Base-by-base conservation (phyloP, 495 filamentous ascomycete species). In the Podospora fimiseda region DNA sequence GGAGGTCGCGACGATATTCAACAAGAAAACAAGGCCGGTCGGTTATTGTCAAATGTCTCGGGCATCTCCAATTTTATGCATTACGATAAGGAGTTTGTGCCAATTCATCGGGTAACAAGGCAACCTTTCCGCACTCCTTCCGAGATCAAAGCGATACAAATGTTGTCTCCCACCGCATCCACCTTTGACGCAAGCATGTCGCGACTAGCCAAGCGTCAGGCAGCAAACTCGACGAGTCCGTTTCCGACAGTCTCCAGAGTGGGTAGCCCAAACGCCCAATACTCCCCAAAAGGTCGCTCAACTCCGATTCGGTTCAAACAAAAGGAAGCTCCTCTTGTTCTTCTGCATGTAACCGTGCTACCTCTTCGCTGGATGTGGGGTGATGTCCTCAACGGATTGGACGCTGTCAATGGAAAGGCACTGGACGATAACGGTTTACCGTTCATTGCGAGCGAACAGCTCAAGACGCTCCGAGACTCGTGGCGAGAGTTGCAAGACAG, bases 301-400 rank as follows among this genome's bases (percentile, higher is more conserved):
- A 81, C 74, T 19, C 78, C 73, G 11, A 66, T 68, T 15, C 66
- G 70, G 15, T 75, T 78, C 51, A 77, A 69, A 69, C 70, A 68
- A 56, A 68, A 75, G 63, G 73, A 80, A 37, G 66, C 70, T 15
- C 91, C 92, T 2, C 81, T 97, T 7, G 88, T 96, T 3, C 75
- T 96, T 7, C 75, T 97, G 1, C 92, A 97, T 58, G 87, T 92
- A 48, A 95, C 88, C 0, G 67, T 96, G 1, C 77, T 96, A 2
- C 84, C 88, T 0, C 70, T 88, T 9, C 78, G 82, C 1, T 84
- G 85, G 54, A 75, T 81, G 0, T 90, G 89, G 58, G 80, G 86
- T 1, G 71, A 80, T 2, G 74, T 84, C 3, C 11, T 70, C 55
- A 64, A 80, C 67, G 58, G 61, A 46, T 47, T 75, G 3, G 71